A percentile compares a stretch with the other conserved stretches of the same genome.
These are phyloP conservation scores for Fusarium nanum DNA, from an alignment of 2,329 filamentous ascomycete genomes.

Conservation along the genomic window DNA sequence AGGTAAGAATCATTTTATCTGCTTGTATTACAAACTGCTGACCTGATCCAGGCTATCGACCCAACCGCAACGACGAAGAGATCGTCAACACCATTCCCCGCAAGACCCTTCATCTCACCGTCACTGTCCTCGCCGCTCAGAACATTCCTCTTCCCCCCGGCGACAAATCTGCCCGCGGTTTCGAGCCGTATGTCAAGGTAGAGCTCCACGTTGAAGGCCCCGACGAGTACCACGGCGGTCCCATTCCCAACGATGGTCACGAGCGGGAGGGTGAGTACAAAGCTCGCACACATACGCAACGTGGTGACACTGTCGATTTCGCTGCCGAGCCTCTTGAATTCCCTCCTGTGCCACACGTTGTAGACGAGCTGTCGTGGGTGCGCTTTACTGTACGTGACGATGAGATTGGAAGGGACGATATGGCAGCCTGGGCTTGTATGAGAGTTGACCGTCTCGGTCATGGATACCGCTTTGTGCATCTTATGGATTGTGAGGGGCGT, in stretches of 20 bases:
- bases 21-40: neutral
- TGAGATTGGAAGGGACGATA: slow-evolving; percentile 79
- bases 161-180: slow-evolving; percentile 64
- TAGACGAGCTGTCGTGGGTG: slow-evolving; percentile 78
- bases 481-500: slow-evolving; percentile 76
- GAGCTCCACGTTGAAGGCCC: slow-evolving; percentile 84
- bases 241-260: slow-evolving; percentile 55
- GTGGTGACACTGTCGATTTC: slow-evolving; percentile 73
- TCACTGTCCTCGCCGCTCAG: slow-evolving; percentile 83
- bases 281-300: slow-evolving; percentile 67
- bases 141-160: slow-evolving; percentile 73
- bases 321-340: slow-evolving; percentile 69
- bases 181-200: slow-evolving; percentile 85
- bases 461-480: slow-evolving; percentile 81
- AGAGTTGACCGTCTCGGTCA: slow-evolving; percentile 81
- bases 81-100: slow-evolving; percentile 55
- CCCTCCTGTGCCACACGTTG: slow-evolving; percentile 63
- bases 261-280: slow-evolving; percentile 64
- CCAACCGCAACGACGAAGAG: slow-evolving; percentile 38
- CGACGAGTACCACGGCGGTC: slow-evolving; percentile 55
- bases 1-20: slow-evolving; percentile 56
- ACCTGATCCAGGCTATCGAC: slow-evolving; percentile 48
- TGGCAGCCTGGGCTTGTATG: slow-evolving; percentile 91
- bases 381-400: slow-evolving; percentile 91
- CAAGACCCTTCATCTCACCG: slow-evolving; percentile 73